These are phyloP conservation scores for Typha latifolia DNA, from an alignment of 176 grass and related monocot species.

Conservation along the genomic window DNA sequence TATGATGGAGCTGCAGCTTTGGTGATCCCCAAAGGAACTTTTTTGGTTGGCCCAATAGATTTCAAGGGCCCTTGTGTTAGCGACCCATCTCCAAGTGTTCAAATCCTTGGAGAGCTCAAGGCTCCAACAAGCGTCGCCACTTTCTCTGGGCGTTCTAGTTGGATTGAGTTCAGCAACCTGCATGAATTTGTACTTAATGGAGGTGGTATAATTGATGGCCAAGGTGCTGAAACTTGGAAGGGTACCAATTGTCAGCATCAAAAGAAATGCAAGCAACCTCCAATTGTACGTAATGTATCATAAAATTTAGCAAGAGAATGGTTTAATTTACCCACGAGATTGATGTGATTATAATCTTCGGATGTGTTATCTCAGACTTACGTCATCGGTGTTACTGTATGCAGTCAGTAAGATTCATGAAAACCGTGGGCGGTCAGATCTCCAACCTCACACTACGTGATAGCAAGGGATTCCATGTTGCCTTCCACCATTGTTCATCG, in stretches of 20 bases:
- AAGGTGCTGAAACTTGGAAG: slow-evolving; percentile 15
- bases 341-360: too few species aligned
- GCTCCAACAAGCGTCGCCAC: slow-evolving; percentile 6
- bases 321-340: too few species aligned
- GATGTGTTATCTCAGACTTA: too few species aligned
- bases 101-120: slow-evolving; percentile 27
- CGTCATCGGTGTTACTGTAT: background rate
- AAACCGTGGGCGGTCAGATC: background rate
- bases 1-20: slow-evolving; percentile 14
- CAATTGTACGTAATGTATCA: background rate
- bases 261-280: background rate
- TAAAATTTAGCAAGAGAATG: too few species aligned
- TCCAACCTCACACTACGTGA: slow-evolving; percentile 14
- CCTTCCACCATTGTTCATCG: slow-evolving; percentile 13
- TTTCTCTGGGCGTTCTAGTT: slow-evolving; percentile 7
- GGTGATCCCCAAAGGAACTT: slow-evolving; percentile 18
- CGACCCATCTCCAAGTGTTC: slow-evolving; percentile 6
- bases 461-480: slow-evolving; percentile 31
- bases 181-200: slow-evolving; percentile 23
- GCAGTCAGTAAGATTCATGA: slow-evolving; percentile 27
- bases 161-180: slow-evolving; percentile 32
- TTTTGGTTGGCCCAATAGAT: slow-evolving; percentile 7
- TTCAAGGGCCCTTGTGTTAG: slow-evolving; percentile 21
- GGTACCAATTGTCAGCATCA: background rate
- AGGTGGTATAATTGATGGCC: slow-evolving; percentile 24